Evolutionary conservation across 2,329 filamentous ascomycete genomes (phyloP).

Genomic region (Stenocarpella maydis): DNA sequence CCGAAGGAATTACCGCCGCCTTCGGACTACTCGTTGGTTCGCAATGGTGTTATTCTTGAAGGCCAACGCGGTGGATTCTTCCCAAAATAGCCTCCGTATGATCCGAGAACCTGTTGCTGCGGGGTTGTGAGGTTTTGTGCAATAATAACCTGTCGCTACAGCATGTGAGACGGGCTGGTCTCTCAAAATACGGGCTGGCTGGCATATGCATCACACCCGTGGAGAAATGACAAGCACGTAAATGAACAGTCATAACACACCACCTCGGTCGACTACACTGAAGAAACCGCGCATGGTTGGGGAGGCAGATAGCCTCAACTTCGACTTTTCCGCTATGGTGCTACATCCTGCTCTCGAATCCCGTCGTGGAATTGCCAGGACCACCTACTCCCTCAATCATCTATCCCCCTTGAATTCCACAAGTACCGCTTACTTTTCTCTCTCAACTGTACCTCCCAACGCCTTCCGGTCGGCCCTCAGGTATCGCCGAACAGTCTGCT

Average conservation of each 20-base stretch:
- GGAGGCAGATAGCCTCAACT: constrained; percentile 14
- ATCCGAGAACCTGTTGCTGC: constrained; percentile 7
- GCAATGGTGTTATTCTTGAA: not conserved
- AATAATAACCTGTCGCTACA: not conserved
- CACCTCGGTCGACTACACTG: not conserved
- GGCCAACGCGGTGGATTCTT: not conserved
- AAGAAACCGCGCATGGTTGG: not conserved
- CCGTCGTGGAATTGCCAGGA: not conserved
- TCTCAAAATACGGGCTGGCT: not conserved
- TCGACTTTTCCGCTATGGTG: constrained; percentile 3
- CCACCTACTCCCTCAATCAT: not conserved
- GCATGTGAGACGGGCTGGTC: not conserved
- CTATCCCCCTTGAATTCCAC: constrained; percentile 19
- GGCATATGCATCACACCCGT: not conserved
- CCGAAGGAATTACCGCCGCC: not conserved
- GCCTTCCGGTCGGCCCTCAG: constrained; percentile 15
- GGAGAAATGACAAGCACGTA: not conserved
- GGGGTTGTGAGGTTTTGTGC: not conserved
- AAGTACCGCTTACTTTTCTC: not conserved
- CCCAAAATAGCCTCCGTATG: constrained; percentile 17
- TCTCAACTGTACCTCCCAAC: constrained; percentile 21
- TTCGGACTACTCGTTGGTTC: not conserved
- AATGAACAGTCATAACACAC: not conserved
- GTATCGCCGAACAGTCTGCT: constrained; percentile 10
- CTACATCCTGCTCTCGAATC: constrained; percentile 1